Conservation (phyloP, 2,329 filamentous ascomycete species). For the Tolypocladium ophioglossoides region DNA sequence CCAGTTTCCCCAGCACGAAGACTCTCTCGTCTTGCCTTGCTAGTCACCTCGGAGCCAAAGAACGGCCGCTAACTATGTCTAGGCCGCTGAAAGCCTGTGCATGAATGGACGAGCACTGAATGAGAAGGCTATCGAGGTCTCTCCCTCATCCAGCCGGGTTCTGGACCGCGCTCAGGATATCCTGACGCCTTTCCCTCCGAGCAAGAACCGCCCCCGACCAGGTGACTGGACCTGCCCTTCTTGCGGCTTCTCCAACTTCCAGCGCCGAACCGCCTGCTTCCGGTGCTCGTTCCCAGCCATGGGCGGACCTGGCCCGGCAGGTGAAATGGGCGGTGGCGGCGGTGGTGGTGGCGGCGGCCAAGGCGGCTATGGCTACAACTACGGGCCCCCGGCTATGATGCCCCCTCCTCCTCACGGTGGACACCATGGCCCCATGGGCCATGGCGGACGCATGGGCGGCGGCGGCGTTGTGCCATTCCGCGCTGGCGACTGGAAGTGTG, state of each 20-base stretch:
- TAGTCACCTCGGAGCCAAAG: not conserved
- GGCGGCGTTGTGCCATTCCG: conserved; percentile 91
- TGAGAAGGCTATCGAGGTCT: conserved; percentile 98
- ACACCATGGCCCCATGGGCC: conserved; percentile 44
- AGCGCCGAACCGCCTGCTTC: conserved; percentile 96
- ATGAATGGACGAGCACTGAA: conserved; percentile 98
- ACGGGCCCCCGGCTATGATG: conserved; percentile 70
- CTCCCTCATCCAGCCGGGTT: conserved; percentile 91
- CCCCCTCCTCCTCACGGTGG: conserved; percentile 66
- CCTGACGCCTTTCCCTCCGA: conserved; percentile 91
- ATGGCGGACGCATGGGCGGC: conserved; percentile 64
- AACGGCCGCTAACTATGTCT: not conserved
- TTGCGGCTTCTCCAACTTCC: conserved; percentile 98
- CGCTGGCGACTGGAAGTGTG: conserved; percentile 98
- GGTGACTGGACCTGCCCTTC: conserved; percentile 99
- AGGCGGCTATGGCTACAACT: conserved; percentile 51
- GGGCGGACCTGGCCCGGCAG: conserved; percentile 64
- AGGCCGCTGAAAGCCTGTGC: conserved; percentile 95
- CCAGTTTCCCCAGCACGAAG: not conserved
- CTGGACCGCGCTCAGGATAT: conserved; percentile 94
- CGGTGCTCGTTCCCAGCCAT: conserved; percentile 92
- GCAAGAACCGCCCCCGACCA: conserved; percentile 93
- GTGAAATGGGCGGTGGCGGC: conserved; percentile 46
- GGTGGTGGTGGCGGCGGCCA: not conserved
- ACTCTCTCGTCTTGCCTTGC: not conserved